Evolutionary conservation across 129 eudicot species (phyloP), one percentile per base, ranked within the genome.

Genomic region (Smallanthus sonchifolius): DNA sequence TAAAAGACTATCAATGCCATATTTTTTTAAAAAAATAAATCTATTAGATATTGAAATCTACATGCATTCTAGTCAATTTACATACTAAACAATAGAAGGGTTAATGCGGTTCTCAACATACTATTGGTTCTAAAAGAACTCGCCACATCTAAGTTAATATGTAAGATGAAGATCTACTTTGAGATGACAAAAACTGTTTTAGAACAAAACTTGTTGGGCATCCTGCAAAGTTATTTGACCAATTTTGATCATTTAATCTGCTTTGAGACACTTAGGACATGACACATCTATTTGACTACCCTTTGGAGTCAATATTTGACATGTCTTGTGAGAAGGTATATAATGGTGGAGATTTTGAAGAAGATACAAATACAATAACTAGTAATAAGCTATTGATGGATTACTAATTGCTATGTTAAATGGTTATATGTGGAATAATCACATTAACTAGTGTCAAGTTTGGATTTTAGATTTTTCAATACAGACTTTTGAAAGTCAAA

Each of bases 211-310:
- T 36, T 24, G 30, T 37, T 36, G 11, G 14, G 45, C 36, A 70
- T 52, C 66, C 52, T 71, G 67, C 67, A 37, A 72, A 19, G 15
- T 72, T 62, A 36, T 10, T 75, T 4, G 67, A 13, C 10, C 45
- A 45, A 62, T 34, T 16, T 75, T 30, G 47, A 48, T 65, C 47
- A 74, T 45, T n/a, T 17, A 20, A 36, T 70, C 48, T 35, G 11
- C n/a, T 30, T 37, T 35, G 7, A 48, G 62, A 48, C 61, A 32
- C 30, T 51, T 24, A 24, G 30, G 30, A 24, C 30, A 24, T 24
- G 30, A 24, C 30, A 24, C 30, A 1, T 24, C 30, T 24, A 0
- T 24, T 24, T 24, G 30, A 24, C 30, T 24, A 24, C 30, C 9
- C 42, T 24, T 38, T 42, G 54, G 71, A 42, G 52, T 66, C 15